These are phyloP conservation scores for Chaetomium globosum DNA, from an alignment of 2,329 filamentous ascomycete species.

Conservation along the genomic window DNA sequence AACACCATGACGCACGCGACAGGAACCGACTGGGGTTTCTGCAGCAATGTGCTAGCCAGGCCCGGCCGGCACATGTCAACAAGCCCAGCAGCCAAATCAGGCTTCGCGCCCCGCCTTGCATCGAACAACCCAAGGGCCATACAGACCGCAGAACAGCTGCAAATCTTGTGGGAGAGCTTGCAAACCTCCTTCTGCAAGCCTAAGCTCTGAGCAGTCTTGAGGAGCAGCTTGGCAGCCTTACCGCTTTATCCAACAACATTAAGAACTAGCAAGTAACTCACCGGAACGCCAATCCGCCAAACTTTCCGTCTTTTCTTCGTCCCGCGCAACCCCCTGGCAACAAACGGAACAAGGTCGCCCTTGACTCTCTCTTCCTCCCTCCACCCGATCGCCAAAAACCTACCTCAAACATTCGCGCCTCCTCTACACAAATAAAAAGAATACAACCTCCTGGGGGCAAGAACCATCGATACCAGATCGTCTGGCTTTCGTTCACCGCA, in stretches of 20 bases:
- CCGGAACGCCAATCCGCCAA: background rate
- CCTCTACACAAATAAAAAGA: background rate
- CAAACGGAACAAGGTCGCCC: conserved; percentile 24
- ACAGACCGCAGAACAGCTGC: conserved; percentile 13
- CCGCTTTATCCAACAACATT: background rate
- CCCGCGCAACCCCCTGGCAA: conserved; percentile 15
- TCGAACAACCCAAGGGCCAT: conserved; percentile 6
- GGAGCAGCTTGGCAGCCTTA: background rate
- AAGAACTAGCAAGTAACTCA: background rate
- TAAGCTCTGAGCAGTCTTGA: background rate
- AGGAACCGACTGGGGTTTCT: conserved; percentile 29
- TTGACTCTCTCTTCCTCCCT: conserved; percentile 24
- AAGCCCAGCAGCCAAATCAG: conserved; percentile 26
- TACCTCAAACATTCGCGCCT: conserved; percentile 1
- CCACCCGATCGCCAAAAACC: conserved; percentile 33
- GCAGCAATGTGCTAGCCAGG: conserved; percentile 31
- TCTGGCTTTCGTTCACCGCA: background rate
- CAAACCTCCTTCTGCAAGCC: background rate
- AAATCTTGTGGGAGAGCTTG: background rate
- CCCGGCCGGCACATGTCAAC: conserved; percentile 34
- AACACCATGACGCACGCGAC: conserved; percentile 34
- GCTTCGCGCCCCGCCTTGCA: conserved; percentile 22
- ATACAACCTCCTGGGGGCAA: background rate
- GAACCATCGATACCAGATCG: background rate
- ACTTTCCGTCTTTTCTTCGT: background rate